These are phyloP conservation scores for Pichia phayaonensis DNA, from an alignment of 805 yeast species.

Conservation along the genomic window DNA sequence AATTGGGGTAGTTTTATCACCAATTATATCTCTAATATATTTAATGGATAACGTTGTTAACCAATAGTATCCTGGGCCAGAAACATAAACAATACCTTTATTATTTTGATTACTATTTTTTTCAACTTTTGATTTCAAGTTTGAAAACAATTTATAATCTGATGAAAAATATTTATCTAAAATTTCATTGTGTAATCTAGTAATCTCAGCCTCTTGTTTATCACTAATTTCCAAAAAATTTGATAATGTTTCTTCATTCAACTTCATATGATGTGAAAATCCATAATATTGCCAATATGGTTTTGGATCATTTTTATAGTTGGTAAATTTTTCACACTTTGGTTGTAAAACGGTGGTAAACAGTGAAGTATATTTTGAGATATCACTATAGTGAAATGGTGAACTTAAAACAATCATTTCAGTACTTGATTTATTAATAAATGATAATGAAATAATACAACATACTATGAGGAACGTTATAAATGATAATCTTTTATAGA, in stretches of 20 bases:
- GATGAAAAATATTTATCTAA: slow-evolving; percentile 13
- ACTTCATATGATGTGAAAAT: slow-evolving; percentile 17
- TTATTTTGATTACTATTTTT: slow-evolving; percentile 11
- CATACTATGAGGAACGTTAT: neutral
- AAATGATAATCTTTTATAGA: neutral
- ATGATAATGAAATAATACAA: neutral
- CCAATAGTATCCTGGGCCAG: slow-evolving; percentile 25
- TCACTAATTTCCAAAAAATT: slow-evolving; percentile 17
- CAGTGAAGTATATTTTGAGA: slow-evolving; percentile 4
- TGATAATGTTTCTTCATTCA: slow-evolving; percentile 16
- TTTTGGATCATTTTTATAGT: slow-evolving; percentile 17
- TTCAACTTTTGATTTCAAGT: slow-evolving; percentile 7
- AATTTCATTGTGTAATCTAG: slow-evolving; percentile 16
- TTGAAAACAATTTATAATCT: slow-evolving; percentile 9
- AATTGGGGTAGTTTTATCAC: slow-evolving; percentile 31
- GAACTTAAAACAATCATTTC: neutral
- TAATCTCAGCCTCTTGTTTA: slow-evolving; percentile 21
- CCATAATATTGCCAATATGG: slow-evolving; percentile 28
- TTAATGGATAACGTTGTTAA: slow-evolving; percentile 26
- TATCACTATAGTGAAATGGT: slow-evolving; percentile 2
- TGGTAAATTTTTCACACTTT: slow-evolving; percentile 20
- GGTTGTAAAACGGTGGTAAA: slow-evolving; percentile 13
- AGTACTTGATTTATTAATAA: neutral
- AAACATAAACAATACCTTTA: slow-evolving; percentile 26
- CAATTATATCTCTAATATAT: slow-evolving; percentile 21